Conservation (phyloP, 345 rosid species). For the Eucalyptus sp. region DNA sequence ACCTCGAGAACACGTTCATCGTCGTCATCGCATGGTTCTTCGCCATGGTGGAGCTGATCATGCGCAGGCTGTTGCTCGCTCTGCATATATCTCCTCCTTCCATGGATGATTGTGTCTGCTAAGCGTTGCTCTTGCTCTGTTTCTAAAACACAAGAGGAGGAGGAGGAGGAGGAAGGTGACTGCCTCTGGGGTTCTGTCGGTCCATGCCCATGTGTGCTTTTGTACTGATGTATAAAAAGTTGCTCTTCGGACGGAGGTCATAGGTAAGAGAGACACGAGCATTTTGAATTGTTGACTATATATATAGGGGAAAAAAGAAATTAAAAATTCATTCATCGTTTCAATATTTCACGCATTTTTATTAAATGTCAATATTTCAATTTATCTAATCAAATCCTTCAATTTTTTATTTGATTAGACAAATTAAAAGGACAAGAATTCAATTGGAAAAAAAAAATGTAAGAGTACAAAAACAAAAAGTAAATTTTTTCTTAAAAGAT, state of each 20-base stretch:
- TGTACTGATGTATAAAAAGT: neutral
- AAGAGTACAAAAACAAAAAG: too few relatives aligned
- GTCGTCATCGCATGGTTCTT: neutral
- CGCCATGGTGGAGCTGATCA: constrained; percentile 2
- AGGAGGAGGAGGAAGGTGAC: neutral
- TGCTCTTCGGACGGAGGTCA: neutral
- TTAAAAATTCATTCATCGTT: too few relatives aligned
- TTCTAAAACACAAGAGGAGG: neutral
- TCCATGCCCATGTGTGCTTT: neutral
- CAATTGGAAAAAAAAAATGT: neutral
- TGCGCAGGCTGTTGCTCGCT: constrained; percentile 5
- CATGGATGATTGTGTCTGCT: neutral
- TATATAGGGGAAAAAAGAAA: too few relatives aligned
- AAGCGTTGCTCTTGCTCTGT: neutral
- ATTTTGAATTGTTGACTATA: too few relatives aligned
- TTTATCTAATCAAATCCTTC: too few relatives aligned
- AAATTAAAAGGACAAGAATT: too few relatives aligned
- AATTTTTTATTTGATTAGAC: too few relatives aligned
- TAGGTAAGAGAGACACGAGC: too few relatives aligned
- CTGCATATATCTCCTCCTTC: neutral
- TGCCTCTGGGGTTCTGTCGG: neutral
- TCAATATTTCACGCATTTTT: too few relatives aligned
- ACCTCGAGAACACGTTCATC: constrained; percentile 15
- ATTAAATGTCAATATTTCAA: too few relatives aligned
- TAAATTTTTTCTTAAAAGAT: too few relatives aligned